These are phyloP conservation scores for Immersiella caudata DNA, from an alignment of 495 filamentous ascomycete species.

Conservation along the genomic window DNA sequence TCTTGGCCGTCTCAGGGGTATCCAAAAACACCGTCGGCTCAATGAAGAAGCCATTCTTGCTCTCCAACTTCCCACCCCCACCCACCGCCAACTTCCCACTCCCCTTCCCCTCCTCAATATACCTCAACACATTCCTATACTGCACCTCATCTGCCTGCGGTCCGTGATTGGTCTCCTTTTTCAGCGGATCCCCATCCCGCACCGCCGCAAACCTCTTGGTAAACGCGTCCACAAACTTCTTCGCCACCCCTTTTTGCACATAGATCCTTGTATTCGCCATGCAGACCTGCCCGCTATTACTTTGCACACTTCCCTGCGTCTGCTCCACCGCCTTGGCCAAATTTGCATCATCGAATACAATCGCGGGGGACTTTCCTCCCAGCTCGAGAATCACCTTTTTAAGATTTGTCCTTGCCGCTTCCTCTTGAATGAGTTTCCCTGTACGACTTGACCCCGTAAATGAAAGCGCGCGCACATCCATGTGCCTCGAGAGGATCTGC, in stretches of 20 bases:
- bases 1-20: slow-evolving; percentile 65
- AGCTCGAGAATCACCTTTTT: slow-evolving; percentile 84
- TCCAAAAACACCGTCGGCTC: slow-evolving; percentile 73
- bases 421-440: slow-evolving; percentile 45
- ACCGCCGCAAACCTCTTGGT: slow-evolving; percentile 60
- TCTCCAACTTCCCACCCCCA: slow-evolving; percentile 31
- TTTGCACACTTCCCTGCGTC: slow-evolving; percentile 72
- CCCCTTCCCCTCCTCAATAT: slow-evolving; percentile 41
- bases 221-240: slow-evolving; percentile 60
- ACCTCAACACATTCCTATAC: slow-evolving; percentile 38
- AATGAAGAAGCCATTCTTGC: slow-evolving; percentile 52
- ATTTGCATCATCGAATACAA: slow-evolving; percentile 73
- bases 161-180: slow-evolving; percentile 66
- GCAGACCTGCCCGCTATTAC: slow-evolving; percentile 75
- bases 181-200: slow-evolving; percentile 62
- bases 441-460: slow-evolving; percentile 60
- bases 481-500: slow-evolving; percentile 54
- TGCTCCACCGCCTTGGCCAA: slow-evolving; percentile 69
- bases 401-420: slow-evolving; percentile 52
- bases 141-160: slow-evolving; percentile 52
- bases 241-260: slow-evolving; percentile 61
- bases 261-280: slow-evolving; percentile 79
- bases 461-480: slow-evolving; percentile 56
- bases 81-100: slow-evolving; percentile 35
- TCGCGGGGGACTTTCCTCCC: slow-evolving; percentile 74